Evolutionary conservation across 495 filamentous ascomycete species (phyloP).

Genomic region (Oleoguttula mirabilis): DNA sequence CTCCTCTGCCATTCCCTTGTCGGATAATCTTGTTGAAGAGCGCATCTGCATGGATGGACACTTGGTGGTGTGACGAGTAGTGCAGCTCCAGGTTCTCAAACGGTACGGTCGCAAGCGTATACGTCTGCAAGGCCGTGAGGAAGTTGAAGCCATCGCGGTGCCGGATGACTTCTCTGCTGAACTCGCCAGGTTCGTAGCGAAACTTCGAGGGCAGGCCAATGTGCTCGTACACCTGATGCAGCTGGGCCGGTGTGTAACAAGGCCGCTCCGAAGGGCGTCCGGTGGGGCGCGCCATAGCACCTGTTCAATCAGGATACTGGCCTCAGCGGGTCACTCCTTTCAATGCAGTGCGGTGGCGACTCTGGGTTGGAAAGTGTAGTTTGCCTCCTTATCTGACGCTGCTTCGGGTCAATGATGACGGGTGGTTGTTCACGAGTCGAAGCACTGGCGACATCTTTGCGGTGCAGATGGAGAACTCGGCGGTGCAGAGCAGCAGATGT

Average conservation of each 20-base stretch:
- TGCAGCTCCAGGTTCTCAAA: conserved; percentile 56
- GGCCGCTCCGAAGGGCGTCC: neutral
- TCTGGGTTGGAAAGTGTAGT: too few relatives aligned
- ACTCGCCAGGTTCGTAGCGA: conserved; percentile 16
- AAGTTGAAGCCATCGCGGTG: conserved; percentile 17
- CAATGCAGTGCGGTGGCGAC: too few relatives aligned
- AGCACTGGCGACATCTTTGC: too few relatives aligned
- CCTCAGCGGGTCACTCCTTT: too few relatives aligned
- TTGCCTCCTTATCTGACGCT: too few relatives aligned
- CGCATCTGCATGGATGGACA: conserved; percentile 43
- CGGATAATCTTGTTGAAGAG: conserved; percentile 55
- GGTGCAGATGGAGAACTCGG: too few relatives aligned
- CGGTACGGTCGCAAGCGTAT: conserved; percentile 49
- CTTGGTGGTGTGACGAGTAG: conserved; percentile 39
- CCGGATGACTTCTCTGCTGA: conserved; percentile 15
- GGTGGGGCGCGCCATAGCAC: too few relatives aligned
- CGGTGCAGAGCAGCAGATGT: too few relatives aligned
- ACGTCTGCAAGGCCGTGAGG: conserved; percentile 34
- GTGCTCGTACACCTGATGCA: conserved; percentile 21
- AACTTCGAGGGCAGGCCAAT: conserved; percentile 18
- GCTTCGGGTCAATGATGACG: too few relatives aligned
- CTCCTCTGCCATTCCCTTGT: conserved; percentile 44
- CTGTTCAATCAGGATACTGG: too few relatives aligned
- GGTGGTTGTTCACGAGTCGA: too few relatives aligned
- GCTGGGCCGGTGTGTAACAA: conserved; percentile 13